Base-by-base conservation (phyloP, 2,329 filamentous ascomycete genomes). In the Aureobasidium sp. region DNA sequence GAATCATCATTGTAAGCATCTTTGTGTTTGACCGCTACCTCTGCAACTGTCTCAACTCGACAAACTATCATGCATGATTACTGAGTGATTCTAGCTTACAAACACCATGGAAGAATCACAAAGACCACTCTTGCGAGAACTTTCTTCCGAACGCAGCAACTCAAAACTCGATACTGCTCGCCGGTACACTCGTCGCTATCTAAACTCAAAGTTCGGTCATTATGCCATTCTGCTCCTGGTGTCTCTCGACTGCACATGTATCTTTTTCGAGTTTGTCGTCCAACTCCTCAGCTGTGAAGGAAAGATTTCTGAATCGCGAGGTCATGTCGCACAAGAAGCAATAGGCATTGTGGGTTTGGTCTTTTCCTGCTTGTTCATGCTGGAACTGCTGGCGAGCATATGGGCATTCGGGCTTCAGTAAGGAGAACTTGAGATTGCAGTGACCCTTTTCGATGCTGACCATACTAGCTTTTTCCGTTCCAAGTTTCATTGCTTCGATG, bases 361-460 rank as follows among this genome's bases (percentile, higher is more conserved):
- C 2, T 84, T 89, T 69, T 86, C 83, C 61, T 83, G 79, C 66
- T 68, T 88, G 32, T 90, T 90, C 69, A 78, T 89, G 76, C 66
- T 79, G 0, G 87, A 90, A 72, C 72, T 89, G 70, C 60, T 80
- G 10, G 73, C 81, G 3, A 82, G 79, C 34, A 71, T 88, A 2
- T 83, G 84, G 76, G 83, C 83, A 3, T 88, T 86, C 75, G 86
- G 86, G 2, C 72, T 77, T 36, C 66, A 73, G 84, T 88, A 73
- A 69, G 79, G 16, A 27, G 21, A 27, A 15, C 32, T 10, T 10
- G 3, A 47, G 48, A 42, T 36, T 54, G 49, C 57, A 54, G 57
- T 62, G 45, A 37, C 27, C 32, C 27, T 29, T 15, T 37, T 41
- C 48, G 11, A 13, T 30, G 15, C 30, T 37, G 42, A 53, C 7